phyloP scores from a whole-genome alignment of 2,329 filamentous ascomycete species.

The Orbilia brochopaga region DNA sequence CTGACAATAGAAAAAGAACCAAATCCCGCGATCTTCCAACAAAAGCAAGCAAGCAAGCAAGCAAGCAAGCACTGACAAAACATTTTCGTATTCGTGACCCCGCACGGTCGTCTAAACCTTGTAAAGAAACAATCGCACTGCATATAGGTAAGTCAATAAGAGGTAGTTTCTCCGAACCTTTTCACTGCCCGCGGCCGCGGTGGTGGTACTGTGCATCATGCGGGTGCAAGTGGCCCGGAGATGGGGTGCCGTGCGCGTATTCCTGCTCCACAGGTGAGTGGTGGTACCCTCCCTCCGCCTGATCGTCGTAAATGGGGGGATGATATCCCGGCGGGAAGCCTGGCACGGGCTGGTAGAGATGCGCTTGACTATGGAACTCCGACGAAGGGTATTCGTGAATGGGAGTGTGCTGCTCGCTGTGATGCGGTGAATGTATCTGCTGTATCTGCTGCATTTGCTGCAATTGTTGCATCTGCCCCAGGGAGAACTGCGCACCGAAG shows the following conservation, averaged over 20 bases:
- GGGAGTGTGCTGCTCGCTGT: conserved; percentile 29
- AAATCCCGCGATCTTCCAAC: too few relatives aligned
- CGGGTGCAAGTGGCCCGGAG: conserved; percentile 12
- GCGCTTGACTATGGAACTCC: conserved; percentile 21
- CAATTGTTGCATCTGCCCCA: too few relatives aligned
- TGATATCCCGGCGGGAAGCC: conserved; percentile 25
- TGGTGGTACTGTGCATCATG: conserved; percentile 11
- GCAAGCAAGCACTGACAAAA: too few relatives aligned
- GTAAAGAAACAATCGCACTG: too few relatives aligned
- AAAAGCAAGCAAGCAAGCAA: too few relatives aligned
- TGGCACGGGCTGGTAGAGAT: conserved; percentile 40
- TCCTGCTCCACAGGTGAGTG: conserved; percentile 28
- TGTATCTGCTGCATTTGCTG: neutral
- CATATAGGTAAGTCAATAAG: too few relatives aligned
- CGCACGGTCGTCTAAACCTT: neutral
- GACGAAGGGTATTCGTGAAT: too few relatives aligned
- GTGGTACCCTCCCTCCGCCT: conserved; percentile 22
- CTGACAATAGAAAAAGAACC: too few relatives aligned
- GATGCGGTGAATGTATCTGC: conserved; percentile 12
- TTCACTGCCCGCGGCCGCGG: conserved; percentile 8
- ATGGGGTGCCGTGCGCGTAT: conserved; percentile 16
- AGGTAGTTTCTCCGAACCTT: too few relatives aligned
- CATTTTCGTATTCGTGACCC: neutral
- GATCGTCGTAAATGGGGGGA: conserved; percentile 18
- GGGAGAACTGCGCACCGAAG: too few relatives aligned